Evolutionary conservation across 2,329 filamentous ascomycete genomes (phyloP), one percentile per base, ranked within the genome.

Genomic region (Exophiala lecanii-corni): DNA sequence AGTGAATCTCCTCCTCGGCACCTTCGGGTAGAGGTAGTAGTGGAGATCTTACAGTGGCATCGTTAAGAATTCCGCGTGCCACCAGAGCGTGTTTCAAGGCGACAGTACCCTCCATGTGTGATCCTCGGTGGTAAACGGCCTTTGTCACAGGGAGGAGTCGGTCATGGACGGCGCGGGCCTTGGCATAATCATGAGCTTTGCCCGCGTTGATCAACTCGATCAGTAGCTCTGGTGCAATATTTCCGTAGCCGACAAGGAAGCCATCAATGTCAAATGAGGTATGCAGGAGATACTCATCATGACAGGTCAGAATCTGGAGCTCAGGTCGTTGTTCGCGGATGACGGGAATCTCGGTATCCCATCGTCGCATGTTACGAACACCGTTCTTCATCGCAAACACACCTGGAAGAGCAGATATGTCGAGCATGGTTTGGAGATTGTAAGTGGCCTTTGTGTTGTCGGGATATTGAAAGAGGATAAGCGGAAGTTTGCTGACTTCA

Each of bases 331-430:
- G 61, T 18, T 57, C 57, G 36, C 70, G 67, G 59, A 76, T 74
- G 18, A 75, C 64, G 12, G 72, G 73, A 46, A 76, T 76, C 56
- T 76, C 73, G 0, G 70, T 73, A 39, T 76, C 73, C 73, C 73
- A 76, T 13, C 73, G 68, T n/a, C 70, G 66, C 73, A 76, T 75
- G 57, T 76, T 75, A 40, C 73, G 68, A 7, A 76, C 73, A 15
- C 73, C 73, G 48, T 75, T 76, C 65, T 76, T 76, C 72, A 76
- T 76, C 12, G 73, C 73, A 34, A 76, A 73, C 4, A 74, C 71
- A 19, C 73, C 72, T 1, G 72, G 73, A 23, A 65, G 70, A 5
- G 71, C 73, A 2, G 72, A 63, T 40, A 75, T 75, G 38, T 76
- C 72, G 2, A 76, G 66, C 50, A 75, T 66, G 0, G 72, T 76